phyloP scores from a whole-genome alignment of 2,329 filamentous ascomycete species.

The Alternaria arbusti region DNA sequence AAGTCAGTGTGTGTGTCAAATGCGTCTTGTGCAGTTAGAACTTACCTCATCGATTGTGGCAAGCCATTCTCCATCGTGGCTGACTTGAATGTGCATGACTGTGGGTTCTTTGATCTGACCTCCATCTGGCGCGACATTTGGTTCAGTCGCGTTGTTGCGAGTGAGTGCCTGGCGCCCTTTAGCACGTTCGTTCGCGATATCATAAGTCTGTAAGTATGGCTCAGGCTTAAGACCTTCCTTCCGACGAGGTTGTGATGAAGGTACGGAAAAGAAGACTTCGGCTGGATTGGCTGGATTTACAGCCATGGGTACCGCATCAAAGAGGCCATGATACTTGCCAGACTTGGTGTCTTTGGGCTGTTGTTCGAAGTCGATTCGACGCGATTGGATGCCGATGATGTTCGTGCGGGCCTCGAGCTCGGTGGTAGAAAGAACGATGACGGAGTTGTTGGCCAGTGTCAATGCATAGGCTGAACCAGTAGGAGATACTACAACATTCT shows the following conservation, averaged over 20 bases:
- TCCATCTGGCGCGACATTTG: slow-evolving; percentile 76
- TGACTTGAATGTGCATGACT: slow-evolving; percentile 76
- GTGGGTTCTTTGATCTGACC: slow-evolving; percentile 77
- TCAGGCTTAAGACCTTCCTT: slow-evolving; percentile 48
- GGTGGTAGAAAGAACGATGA: slow-evolving; percentile 87
- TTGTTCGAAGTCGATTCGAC: slow-evolving; percentile 38
- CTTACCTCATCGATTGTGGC: slow-evolving; percentile 80
- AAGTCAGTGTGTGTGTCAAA: neutral
- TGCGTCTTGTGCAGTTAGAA: neutral
- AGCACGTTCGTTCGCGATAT: slow-evolving; percentile 79
- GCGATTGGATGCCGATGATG: slow-evolving; percentile 78
- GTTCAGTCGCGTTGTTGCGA: slow-evolving; percentile 82
- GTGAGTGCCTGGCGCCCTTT: slow-evolving; percentile 87
- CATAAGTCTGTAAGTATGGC: slow-evolving; percentile 81
- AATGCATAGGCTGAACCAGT: slow-evolving; percentile 81
- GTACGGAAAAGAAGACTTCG: slow-evolving; percentile 58
- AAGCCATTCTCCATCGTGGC: slow-evolving; percentile 84
- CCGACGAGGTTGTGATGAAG: slow-evolving; percentile 56
- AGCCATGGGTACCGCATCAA: slow-evolving; percentile 44
- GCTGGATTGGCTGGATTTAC: slow-evolving; percentile 50
- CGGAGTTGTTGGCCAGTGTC: slow-evolving; percentile 88
- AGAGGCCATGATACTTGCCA: slow-evolving; percentile 26
- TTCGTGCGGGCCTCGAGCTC: slow-evolving; percentile 86
- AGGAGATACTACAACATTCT: slow-evolving; percentile 82
- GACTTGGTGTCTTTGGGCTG: slow-evolving; percentile 28